These are phyloP conservation scores for Myriangium duriaei DNA, from an alignment of 2,329 filamentous ascomycete genomes.

Conservation along the genomic window DNA sequence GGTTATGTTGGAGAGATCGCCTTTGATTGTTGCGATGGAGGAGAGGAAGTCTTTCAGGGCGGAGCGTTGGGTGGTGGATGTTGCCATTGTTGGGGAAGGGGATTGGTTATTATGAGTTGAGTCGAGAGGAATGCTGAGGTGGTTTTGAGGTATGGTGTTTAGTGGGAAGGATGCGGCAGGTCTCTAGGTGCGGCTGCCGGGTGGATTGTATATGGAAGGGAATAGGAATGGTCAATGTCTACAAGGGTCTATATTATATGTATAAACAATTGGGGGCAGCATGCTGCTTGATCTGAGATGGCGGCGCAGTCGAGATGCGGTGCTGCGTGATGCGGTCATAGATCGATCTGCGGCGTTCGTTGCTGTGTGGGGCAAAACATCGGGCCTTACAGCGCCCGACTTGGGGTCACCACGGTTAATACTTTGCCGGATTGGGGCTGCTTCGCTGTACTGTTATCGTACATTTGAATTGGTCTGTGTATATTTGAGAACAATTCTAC, in stretches of 20 bases:
- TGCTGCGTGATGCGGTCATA: constrained; percentile 3
- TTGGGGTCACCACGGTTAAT: too few species aligned
- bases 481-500: neutral
- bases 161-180: constrained; percentile 2
- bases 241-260: constrained; percentile 3
- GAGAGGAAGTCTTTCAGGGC: constrained; percentile 20
- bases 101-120: constrained; percentile 7
- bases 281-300: too few species aligned
- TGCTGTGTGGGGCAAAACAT: too few species aligned
- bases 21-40: constrained; percentile 34
- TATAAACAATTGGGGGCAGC: constrained; percentile 4
- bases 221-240: neutral
- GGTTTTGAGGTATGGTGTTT: neutral
- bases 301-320: too few species aligned
- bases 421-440: too few species aligned
- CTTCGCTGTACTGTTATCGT: neutral
- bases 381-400: too few species aligned
- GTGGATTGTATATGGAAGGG: neutral
- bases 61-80: constrained; percentile 7
- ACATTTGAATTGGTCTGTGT: neutral
- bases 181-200: constrained; percentile 2
- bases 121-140: neutral
- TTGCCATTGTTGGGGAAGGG: constrained; percentile 6
- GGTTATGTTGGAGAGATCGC: constrained; percentile 35
- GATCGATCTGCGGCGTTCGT: constrained; percentile 8